Evolutionary conservation across 1,284 basidiomycete genomes (phyloP).

Genomic region (Heliocybe sulcata): DNA sequence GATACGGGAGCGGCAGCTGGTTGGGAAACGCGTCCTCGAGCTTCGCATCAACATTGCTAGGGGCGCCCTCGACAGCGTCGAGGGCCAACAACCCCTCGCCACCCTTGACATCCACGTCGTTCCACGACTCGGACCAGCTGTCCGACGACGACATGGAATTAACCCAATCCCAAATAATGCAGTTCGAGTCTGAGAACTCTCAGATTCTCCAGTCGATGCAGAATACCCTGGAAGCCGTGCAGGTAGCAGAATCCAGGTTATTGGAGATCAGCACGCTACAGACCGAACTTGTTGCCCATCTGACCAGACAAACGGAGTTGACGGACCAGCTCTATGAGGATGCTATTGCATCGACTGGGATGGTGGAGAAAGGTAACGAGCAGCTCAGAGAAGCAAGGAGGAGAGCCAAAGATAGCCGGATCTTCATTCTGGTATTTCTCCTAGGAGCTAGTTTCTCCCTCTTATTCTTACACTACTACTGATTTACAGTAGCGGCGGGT

Average conservation of each 20-base stretch:
- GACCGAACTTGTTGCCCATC: conserved; percentile 80
- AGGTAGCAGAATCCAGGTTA: conserved; percentile 82
- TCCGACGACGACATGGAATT: conserved; percentile 69
- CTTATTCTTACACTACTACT: conserved; percentile 85
- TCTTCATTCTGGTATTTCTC: conserved; percentile 82
- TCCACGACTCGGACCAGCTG: conserved; percentile 39
- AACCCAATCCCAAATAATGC: conserved; percentile 78
- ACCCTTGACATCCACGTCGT: conserved; percentile 18
- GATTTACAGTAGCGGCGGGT: conserved; percentile 11
- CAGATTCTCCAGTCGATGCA: conserved; percentile 77
- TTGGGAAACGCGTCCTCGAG: conserved; percentile 57
- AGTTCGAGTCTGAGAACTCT: conserved; percentile 88
- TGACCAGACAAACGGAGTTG: conserved; percentile 83
- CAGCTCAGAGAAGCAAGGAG: conserved; percentile 81
- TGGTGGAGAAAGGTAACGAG: conserved; percentile 80
- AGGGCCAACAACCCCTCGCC: conserved; percentile 15
- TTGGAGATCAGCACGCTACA: conserved; percentile 89
- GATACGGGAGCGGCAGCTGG: conserved; percentile 37
- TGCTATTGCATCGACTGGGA: conserved; percentile 75
- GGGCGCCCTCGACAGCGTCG: conserved; percentile 26
- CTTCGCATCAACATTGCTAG: conserved; percentile 54
- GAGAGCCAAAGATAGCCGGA: conserved; percentile 74
- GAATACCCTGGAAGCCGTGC: conserved; percentile 78
- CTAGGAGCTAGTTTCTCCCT: conserved; percentile 81
- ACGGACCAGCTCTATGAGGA: conserved; percentile 88